These are phyloP conservation scores for Cyclanthera cordifolia DNA, from an alignment of 306 rosid genomes.

Conservation along the genomic window DNA sequence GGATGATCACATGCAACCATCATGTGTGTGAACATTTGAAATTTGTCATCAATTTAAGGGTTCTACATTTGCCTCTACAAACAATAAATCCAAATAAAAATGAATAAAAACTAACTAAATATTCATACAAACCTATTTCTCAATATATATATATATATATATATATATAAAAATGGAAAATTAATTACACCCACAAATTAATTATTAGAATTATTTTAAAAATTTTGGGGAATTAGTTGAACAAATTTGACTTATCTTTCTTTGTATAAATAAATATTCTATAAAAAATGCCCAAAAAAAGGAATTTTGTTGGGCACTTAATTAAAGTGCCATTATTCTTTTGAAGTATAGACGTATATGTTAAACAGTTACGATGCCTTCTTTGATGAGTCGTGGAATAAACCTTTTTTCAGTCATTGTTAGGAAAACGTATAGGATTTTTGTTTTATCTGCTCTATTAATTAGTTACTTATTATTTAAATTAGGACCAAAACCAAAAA, in stretches of 20 bases:
- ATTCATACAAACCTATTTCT: background rate
- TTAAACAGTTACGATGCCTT: background rate
- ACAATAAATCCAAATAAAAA: background rate
- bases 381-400: background rate
- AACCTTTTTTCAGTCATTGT: background rate
- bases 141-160: too few relatives aligned
- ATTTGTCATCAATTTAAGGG: background rate
- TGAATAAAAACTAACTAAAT: background rate
- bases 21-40: background rate
- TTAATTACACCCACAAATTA: background rate
- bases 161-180: fast-evolving
- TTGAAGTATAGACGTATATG: conserved; percentile 2
- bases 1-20: conserved; percentile 1
- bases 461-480: background rate
- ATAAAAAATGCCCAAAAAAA: background rate
- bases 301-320: background rate
- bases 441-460: background rate
- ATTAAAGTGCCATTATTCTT: background rate
- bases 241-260: background rate
- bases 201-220: background rate
- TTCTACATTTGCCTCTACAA: background rate
- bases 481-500: too few relatives aligned
- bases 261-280: background rate
- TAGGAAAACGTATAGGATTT: background rate
- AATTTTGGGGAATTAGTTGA: background rate